Evolutionary conservation across 805 yeast species (phyloP).

Genomic region (Blastobotrys mokoenaii): DNA sequence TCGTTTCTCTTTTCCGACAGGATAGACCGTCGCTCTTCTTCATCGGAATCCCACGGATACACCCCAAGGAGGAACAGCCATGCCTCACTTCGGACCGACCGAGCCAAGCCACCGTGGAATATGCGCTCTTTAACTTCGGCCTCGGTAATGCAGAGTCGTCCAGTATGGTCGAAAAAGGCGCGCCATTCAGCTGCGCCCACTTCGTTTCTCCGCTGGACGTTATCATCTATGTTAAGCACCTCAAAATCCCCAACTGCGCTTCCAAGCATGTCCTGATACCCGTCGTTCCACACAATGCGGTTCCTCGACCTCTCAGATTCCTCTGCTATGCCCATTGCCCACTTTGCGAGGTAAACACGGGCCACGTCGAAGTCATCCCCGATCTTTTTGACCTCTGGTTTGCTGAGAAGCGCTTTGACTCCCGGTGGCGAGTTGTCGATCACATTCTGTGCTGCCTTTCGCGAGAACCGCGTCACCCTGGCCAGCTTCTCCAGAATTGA

Average conservation of each 20-base stretch:
- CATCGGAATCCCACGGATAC: constrained; percentile 81
- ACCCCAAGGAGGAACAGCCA: constrained; percentile 84
- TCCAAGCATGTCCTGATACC: constrained; percentile 23
- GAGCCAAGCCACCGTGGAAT: constrained; percentile 81
- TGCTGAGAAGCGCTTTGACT: constrained; percentile 50
- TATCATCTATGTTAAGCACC: constrained; percentile 37
- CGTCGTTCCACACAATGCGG: constrained; percentile 31
- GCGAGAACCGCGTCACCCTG: constrained; percentile 54
- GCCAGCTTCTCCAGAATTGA: constrained; percentile 78
- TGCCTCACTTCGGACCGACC: constrained; percentile 56
- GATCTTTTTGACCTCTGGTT: constrained; percentile 72
- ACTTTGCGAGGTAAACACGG: constrained; percentile 82
- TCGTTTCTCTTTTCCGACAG: constrained; percentile 47
- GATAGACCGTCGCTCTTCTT: constrained; percentile 56
- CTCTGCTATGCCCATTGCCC: constrained; percentile 92
- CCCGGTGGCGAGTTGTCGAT: constrained; percentile 50
- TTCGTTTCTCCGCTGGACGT: constrained; percentile 60
- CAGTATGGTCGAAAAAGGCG: constrained; percentile 70
- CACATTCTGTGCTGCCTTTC: constrained; percentile 54
- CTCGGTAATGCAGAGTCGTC: constrained; percentile 63
- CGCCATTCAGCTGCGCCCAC: constrained; percentile 74
- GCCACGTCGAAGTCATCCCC: constrained; percentile 93
- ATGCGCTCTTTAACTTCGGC: constrained; percentile 73
- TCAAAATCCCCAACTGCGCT: constrained; percentile 34
- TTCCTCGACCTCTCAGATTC: constrained; percentile 60